Evolutionary conservation across 2,329 filamentous ascomycete genomes (phyloP).

Genomic region (Pseudogymnoascus sp.): DNA sequence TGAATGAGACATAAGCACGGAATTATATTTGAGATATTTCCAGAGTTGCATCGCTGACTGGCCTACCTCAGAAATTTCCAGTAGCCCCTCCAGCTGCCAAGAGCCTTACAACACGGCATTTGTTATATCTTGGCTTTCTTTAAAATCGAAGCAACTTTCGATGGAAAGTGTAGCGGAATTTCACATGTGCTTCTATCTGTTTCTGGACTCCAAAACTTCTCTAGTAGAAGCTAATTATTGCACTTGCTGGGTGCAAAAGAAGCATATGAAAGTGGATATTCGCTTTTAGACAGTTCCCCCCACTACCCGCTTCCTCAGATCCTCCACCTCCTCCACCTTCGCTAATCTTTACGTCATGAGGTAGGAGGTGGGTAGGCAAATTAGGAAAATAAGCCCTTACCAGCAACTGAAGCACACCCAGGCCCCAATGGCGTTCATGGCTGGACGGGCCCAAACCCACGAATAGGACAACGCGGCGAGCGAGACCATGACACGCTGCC

Average conservation of each 20-base stretch:
- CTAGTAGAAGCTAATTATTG: not conserved
- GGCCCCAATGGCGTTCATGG: slow-evolving; percentile 1
- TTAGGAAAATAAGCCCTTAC: slow-evolving; percentile 9
- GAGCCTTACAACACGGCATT: not conserved
- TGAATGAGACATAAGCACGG: not conserved
- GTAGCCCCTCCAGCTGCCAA: not conserved
- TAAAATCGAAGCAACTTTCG: not conserved
- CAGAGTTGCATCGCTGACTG: not conserved
- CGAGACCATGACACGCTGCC: not conserved
- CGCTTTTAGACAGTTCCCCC: not conserved
- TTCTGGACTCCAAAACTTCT: not conserved
- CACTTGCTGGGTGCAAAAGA: not conserved
- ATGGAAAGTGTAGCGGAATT: not conserved
- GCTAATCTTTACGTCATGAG: slow-evolving; percentile 6
- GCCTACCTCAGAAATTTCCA: not conserved
- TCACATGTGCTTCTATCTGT: not conserved
- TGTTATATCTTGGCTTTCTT: not conserved
- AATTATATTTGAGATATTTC: not conserved
- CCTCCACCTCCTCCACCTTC: slow-evolving; percentile 4
- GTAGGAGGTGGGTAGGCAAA: slow-evolving; percentile 1
- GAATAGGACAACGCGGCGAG: not conserved
- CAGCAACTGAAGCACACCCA: slow-evolving; percentile 6
- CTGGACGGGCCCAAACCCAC: not conserved
- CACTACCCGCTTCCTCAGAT: slow-evolving; percentile 3
- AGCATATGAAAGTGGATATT: slow-evolving; percentile 10